Base-by-base conservation (phyloP, 768 basidiomycete genomes). In the Plicaturopsis crispa region DNA sequence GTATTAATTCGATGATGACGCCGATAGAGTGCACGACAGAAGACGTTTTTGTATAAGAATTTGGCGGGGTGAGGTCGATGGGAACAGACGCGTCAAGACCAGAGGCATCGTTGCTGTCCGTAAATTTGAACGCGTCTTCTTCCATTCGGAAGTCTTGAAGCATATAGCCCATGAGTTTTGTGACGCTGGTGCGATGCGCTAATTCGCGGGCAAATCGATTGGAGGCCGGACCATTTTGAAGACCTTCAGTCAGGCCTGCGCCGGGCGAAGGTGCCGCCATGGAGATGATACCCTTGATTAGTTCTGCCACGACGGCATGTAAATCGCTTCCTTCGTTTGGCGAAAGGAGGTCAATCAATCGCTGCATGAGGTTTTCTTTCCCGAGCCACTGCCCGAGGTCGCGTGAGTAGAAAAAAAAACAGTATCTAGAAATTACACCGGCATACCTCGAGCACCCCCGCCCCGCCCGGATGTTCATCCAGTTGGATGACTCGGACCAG, bases 201-300 rank as follows among this genome's bases (percentile, higher is more conserved):
- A 99, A 68, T 56, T 99, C 87, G 22, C 96, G 72, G 3, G 91
- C 85, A 41, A 99, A 85, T 17, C 75, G 73, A 58, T 96, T 98
- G 16, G 84, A 86, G 2, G 84, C 79, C 12, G 78, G 75, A 2
- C 77, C 80, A 38, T 77, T 77, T 59, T 82, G 71, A 33, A 82
- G 61, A 34, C 77, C 75, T 51, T 83, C 75, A 31, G 80, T 72
- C 48, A 90, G 70, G 40, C 70, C 86, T 39, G 78, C 78, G 4
- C 75, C 80, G 3, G 87, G 85, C 0, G 90, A 85, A 5, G 89
- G 88, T 1, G 91, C 83, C 24, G 91, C 88, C 72, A 96, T 84
- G 24, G 89, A 84, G 46, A 99, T 92, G 46, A 98, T 91, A 35
- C 84, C 84, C 57, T 94, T 94, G 52, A 98, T 78, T 39, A 97